Evolutionary conservation across 805 yeast genomes (phyloP), one percentile per base, ranked within the genome.

Genomic region (Torulaspora indica): DNA sequence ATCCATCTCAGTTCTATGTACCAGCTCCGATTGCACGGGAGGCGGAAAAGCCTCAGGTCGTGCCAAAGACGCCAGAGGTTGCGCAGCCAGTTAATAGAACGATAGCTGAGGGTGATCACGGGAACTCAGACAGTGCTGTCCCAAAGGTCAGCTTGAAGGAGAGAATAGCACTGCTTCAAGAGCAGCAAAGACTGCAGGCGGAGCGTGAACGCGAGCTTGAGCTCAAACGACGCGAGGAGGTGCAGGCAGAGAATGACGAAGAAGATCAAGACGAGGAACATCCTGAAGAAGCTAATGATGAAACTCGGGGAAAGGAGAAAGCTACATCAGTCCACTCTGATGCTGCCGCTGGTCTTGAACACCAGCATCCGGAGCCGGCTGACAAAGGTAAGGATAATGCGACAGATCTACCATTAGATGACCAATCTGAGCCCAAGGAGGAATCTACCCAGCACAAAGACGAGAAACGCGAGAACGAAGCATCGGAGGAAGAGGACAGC

Each of bases 111-210:
- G 39, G 42, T n/a, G 49, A 27, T 9, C 58, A 58, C 7, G 63
- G 58, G 15, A 66, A 57, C 4, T 53, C 57, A 20, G 42, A 8
- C n/a, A 25, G 28, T 12, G 10, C 28, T 9, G n/a, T 74, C 27
- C 96, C 96, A 7, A 81, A 85, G 53, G 66, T 89, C 70, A 82
- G 95, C 45, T 70, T 91, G 55, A 84, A 84, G 60, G 97, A 93
- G 55, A 76, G 98, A 52, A 88, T 91, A 60, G 87, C 88, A 4
- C 57, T 86, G 57, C 71, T 91, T 40, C 95, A 90, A 61, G 78
- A 86, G 57, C 80, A 81, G 46, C 96, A 87, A 59, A 78, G 77
- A 47, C 85, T 84, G 57, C 95, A 87, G 55, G 85, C 82, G 15
- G 91, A 82, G 48, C 70, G 79, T 45, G 90, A 79, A 51, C 82